Percentiles rank a stretch among this genome's conserved stretches.
Evolutionary conservation across 208 protist species (phyloP).

Genomic region (Leishmania lainsoni): DNA sequence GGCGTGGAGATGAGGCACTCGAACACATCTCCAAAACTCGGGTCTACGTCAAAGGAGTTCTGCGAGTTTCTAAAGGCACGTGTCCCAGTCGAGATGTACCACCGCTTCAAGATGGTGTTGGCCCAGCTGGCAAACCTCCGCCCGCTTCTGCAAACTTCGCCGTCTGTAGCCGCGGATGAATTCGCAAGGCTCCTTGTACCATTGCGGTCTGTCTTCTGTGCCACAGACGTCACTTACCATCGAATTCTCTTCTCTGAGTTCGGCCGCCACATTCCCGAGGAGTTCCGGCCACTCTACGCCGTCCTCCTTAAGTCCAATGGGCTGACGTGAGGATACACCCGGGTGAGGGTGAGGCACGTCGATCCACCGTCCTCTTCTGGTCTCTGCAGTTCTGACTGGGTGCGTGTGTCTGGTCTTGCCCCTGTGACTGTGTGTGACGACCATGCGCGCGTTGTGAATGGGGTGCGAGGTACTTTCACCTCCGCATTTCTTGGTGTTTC

Average conservation of each 20-base stretch:
- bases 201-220: slow-evolving; percentile 44
- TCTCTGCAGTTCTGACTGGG: not conserved
- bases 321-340: not conserved
- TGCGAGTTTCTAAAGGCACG: slow-evolving; percentile 77
- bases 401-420: not conserved
- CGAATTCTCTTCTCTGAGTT: slow-evolving; percentile 50
- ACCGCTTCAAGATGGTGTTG: slow-evolving; percentile 58
- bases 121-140: slow-evolving; percentile 52
- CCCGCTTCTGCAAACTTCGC: slow-evolving; percentile 13
- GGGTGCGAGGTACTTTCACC: not conserved
- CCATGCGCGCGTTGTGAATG: not conserved
- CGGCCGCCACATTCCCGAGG: slow-evolving; percentile 76
- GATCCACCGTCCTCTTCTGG: not conserved
- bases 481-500: not conserved
- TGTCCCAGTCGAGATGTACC: slow-evolving; percentile 54
- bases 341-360: not conserved
- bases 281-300: slow-evolving; percentile 64
- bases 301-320: slow-evolving; percentile 32
- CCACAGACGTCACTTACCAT: slow-evolving; percentile 40
- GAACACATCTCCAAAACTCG: slow-evolving; percentile 21
- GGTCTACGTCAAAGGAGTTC: slow-evolving; percentile 76
- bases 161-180: slow-evolving; percentile 8
- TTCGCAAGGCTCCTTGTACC: slow-evolving; percentile 27
- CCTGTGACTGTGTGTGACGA: not conserved
- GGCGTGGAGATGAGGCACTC: not conserved